phyloP scores from a whole-genome alignment of 208 protist genomes.

The Naegleria gruberi region DNA sequence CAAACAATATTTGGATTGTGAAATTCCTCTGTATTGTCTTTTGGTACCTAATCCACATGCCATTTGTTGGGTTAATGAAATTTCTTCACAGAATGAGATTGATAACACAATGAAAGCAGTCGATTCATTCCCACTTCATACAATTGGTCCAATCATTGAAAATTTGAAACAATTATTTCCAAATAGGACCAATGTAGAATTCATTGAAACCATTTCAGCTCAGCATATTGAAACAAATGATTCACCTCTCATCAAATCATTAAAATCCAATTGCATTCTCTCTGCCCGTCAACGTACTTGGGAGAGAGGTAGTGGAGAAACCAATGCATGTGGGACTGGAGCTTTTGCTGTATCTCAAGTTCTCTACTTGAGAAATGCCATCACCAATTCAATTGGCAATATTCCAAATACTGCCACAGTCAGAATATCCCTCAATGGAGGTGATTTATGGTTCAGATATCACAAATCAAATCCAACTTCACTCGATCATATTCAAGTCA shows the following conservation, averaged over 20 bases:
- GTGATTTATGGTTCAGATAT: not conserved
- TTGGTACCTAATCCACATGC: not conserved
- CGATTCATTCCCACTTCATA: not conserved
- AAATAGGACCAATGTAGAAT: not conserved
- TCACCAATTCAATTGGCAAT: not conserved
- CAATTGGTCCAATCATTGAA: not conserved
- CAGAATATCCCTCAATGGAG: not conserved
- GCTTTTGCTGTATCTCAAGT: not conserved
- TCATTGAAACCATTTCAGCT: not conserved
- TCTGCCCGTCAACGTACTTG: not conserved
- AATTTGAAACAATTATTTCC: not conserved
- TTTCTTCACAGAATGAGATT: not conserved
- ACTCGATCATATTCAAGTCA: not conserved
- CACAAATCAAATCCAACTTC: not conserved
- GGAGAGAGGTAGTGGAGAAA: not conserved
- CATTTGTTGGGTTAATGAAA: not conserved
- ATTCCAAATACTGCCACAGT: not conserved
- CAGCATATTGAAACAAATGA: too few species aligned
- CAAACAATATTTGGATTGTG: not conserved
- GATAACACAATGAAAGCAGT: not conserved
- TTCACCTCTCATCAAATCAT: too few species aligned
- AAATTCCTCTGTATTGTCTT: not conserved
- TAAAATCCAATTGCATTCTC: not conserved
- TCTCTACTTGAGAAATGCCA: not conserved
- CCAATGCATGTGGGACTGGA: not conserved